phyloP scores from a whole-genome alignment of 2,329 filamentous ascomycete species.

The Sclerotinia nivalis region DNA sequence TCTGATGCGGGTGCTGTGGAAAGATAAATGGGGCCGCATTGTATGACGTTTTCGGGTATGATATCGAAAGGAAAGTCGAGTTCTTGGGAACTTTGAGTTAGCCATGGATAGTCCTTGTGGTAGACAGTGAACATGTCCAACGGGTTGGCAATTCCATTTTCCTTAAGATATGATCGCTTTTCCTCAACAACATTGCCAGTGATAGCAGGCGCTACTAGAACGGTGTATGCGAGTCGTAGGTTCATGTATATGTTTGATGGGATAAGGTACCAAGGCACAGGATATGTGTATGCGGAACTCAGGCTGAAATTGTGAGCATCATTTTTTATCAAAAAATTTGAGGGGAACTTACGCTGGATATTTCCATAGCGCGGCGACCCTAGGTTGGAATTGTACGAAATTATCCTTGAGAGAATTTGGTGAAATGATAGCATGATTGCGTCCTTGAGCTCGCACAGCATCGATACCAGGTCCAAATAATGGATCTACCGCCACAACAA shows the following conservation, averaged over 20 bases:
- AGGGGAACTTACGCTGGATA: conserved; percentile 41
- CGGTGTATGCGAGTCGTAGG: conserved; percentile 32
- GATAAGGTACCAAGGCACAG: conserved; percentile 47
- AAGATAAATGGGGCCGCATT: conserved; percentile 49
- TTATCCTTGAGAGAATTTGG: conserved; percentile 48
- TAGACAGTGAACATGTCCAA: conserved; percentile 15
- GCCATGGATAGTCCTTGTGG: conserved; percentile 27
- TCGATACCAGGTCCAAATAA: conserved; percentile 47
- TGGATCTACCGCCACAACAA: conserved; percentile 46
- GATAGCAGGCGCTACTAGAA: conserved; percentile 26
- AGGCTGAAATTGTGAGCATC: neutral
- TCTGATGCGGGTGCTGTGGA: conserved; percentile 39
- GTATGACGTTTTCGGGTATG: conserved; percentile 44
- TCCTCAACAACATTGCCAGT: conserved; percentile 7
- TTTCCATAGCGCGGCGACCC: conserved; percentile 43
- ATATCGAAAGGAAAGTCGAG: conserved; percentile 41
- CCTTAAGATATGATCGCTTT: conserved; percentile 33
- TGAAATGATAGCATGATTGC: conserved; percentile 40
- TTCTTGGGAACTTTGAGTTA: conserved; percentile 28
- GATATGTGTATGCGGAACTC: conserved; percentile 47
- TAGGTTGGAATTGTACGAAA: conserved; percentile 44
- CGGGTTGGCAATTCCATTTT: conserved; percentile 29
- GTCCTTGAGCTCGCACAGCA: conserved; percentile 43
- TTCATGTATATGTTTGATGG: conserved; percentile 46
- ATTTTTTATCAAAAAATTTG: neutral